These are phyloP conservation scores for Coleophoma cylindrospora DNA, from an alignment of 2,329 filamentous ascomycete species.

Conservation along the genomic window DNA sequence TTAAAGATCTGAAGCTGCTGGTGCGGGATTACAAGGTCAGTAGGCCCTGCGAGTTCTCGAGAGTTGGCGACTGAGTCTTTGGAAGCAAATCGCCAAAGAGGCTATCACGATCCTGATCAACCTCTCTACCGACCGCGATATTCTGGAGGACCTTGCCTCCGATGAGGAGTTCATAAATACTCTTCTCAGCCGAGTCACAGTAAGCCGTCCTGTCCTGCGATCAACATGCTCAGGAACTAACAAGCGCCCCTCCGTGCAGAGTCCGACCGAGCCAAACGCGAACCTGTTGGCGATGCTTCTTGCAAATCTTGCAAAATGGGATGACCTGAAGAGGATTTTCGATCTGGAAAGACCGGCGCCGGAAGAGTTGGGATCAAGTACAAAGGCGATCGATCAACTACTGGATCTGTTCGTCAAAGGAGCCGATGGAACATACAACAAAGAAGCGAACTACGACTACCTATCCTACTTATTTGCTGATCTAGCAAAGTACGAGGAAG, in stretches of 20 bases:
- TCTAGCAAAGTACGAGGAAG: slow-evolving; percentile 73
- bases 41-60: slow-evolving; percentile 7
- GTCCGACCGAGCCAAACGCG: slow-evolving; percentile 71
- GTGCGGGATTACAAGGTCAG: slow-evolving; percentile 77
- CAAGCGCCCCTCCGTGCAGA: slow-evolving; percentile 35
- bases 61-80: slow-evolving; percentile 7
- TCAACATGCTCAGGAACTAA: not conserved
- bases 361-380: slow-evolving; percentile 65
- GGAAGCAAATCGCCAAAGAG: slow-evolving; percentile 84
- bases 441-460: slow-evolving; percentile 83
- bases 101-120: slow-evolving; percentile 88
- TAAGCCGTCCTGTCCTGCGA: slow-evolving; percentile 51
- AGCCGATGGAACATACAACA: slow-evolving; percentile 76
- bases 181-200: slow-evolving; percentile 67
- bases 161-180: slow-evolving; percentile 79
- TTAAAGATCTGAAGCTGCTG: slow-evolving; percentile 83
- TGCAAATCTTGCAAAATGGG: slow-evolving; percentile 83
- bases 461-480: slow-evolving; percentile 93
- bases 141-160: slow-evolving; percentile 66
- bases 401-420: slow-evolving; percentile 97
- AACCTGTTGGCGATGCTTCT: slow-evolving; percentile 87
- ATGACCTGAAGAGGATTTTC: slow-evolving; percentile 65
- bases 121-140: slow-evolving; percentile 68
- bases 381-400: slow-evolving; percentile 78
- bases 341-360: slow-evolving; percentile 64